Evolutionary conservation across 352 stramenopile genomes (phyloP), one percentile per base, ranked within the genome.

Genomic region (Plasmopara viticola): DNA sequence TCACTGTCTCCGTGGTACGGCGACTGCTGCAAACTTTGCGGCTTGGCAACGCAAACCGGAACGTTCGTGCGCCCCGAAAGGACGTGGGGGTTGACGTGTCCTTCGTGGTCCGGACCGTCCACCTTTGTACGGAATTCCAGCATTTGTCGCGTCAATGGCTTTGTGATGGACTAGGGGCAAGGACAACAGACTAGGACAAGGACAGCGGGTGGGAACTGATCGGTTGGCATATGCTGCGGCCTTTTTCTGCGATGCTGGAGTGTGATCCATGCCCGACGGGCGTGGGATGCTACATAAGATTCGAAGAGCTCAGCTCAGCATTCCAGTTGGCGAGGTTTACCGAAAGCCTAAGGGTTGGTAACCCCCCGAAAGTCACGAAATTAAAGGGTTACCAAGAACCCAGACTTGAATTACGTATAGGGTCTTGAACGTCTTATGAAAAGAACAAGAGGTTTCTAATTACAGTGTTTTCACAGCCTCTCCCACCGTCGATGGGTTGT

Each of bases 51-150:
- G 15, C 59, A 55, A 44, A 73, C 59, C 9, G 70, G 68, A 47
- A 76, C 59, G 13, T 55, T 74, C 44, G 45, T 60, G 43, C 68
- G 71, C 43, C 74, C 53, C 6, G 49, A 51, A 43, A 65, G 59
- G 49, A 62, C 64, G 46, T 72, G 64, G 44, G 62, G 51, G 48
- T 77, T 78, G 31, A 72, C 41, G 2, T 74, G 61, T 2, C 70
- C 70, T 60, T 80, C 70, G 41, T 80, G 70, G 48, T 75, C 77
- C 35, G 70, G 67, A 56, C 74, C 74, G 58, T 80, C 77, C 35
- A 64, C 60, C 40, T 55, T 64, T 44, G 34, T 58, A 29, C 59
- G 53, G 14, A 53, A 41, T 13, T 71, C 54, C 38, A 68, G 44
- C 59, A 68, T 66, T 17, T 30, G 25, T 13, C 29, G 34, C 20